Percentiles rank a stretch among this genome's conserved stretches.
These are phyloP conservation scores for Mycena kentingensis DNA, from an alignment of 768 basidiomycete genomes.

Conservation along the genomic window DNA sequence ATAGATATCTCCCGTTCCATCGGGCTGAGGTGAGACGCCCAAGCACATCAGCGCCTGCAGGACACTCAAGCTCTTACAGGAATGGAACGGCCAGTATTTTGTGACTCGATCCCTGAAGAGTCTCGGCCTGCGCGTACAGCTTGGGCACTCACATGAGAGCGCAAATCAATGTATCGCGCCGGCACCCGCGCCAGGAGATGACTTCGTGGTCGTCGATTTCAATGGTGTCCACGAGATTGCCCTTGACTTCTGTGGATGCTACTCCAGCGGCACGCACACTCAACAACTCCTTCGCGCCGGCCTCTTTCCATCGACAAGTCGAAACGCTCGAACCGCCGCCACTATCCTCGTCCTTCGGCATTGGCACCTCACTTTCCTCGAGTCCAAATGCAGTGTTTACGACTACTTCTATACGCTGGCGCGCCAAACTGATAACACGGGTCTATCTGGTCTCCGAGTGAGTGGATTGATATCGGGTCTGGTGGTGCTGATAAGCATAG, in stretches of 20 bases:
- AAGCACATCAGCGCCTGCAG: too few relatives aligned
- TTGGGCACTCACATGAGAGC: conserved; percentile 14
- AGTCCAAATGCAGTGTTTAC: conserved; percentile 12
- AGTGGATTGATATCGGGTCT: not conserved
- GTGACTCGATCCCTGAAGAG: conserved; percentile 1
- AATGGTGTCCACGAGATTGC: conserved; percentile 14
- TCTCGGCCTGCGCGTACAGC: conserved; percentile 20
- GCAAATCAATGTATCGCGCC: not conserved
- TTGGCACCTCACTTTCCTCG: conserved; percentile 16
- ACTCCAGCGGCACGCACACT: not conserved
- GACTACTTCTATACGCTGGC: conserved; percentile 26
- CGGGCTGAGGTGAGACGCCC: conserved; percentile 14
- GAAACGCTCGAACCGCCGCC: conserved; percentile 11
- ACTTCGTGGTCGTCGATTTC: conserved; percentile 16
- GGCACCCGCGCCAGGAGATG: not conserved
- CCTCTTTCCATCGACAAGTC: conserved; percentile 19
- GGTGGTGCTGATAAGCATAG: conserved; percentile 11
- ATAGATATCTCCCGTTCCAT: conserved; percentile 15
- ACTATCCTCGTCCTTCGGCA: conserved; percentile 16
- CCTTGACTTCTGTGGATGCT: conserved; percentile 22
- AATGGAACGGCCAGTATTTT: conserved; percentile 14
- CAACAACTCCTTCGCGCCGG: conserved; percentile 17
- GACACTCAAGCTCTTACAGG: not conserved
- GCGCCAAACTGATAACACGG: conserved; percentile 19
- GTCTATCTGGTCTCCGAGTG: conserved; percentile 4